Conservation (phyloP, 768 basidiomycete species). For the Glaciozyma antarctica region DNA sequence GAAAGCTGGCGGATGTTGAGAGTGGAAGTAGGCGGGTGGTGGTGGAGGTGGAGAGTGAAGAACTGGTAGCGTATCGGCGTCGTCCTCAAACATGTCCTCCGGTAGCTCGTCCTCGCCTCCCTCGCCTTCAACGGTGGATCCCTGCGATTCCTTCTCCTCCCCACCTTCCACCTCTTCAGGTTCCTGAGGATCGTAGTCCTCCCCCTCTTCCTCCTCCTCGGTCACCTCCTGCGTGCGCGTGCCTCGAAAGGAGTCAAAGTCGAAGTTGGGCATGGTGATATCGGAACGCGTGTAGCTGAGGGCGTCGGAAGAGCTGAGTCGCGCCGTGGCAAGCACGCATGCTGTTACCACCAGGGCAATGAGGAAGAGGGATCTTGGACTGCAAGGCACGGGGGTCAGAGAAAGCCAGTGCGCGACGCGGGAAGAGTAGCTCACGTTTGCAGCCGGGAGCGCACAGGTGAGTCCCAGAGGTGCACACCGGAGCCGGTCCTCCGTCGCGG, state of each 20-base stretch:
- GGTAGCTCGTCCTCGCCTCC: background rate
- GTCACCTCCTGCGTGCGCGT: background rate
- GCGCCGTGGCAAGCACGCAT: background rate
- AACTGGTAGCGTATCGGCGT: background rate
- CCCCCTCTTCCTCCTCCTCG: background rate
- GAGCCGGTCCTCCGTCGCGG: no score
- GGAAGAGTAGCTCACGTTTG: no score
- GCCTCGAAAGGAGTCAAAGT: conserved; percentile 15
- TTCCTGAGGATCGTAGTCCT: background rate
- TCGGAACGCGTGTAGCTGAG: background rate
- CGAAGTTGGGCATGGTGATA: conserved; percentile 10
- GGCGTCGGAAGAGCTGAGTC: background rate
- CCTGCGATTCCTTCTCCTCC: background rate
- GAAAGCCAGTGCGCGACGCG: no score
- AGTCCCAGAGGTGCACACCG: no score
- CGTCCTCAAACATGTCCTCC: background rate
- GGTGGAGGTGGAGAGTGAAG: background rate
- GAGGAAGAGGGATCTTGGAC: background rate
- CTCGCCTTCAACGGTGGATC: background rate
- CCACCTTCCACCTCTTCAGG: background rate
- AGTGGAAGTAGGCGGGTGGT: background rate
- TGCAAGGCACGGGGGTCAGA: no score
- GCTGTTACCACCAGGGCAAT: background rate
- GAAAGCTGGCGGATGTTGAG: background rate
- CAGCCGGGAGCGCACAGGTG: no score